Evolutionary conservation across 2,329 filamentous ascomycete species (phyloP), one percentile per base, ranked within the genome.

Genomic region (Pseudogymnoascus sp.): DNA sequence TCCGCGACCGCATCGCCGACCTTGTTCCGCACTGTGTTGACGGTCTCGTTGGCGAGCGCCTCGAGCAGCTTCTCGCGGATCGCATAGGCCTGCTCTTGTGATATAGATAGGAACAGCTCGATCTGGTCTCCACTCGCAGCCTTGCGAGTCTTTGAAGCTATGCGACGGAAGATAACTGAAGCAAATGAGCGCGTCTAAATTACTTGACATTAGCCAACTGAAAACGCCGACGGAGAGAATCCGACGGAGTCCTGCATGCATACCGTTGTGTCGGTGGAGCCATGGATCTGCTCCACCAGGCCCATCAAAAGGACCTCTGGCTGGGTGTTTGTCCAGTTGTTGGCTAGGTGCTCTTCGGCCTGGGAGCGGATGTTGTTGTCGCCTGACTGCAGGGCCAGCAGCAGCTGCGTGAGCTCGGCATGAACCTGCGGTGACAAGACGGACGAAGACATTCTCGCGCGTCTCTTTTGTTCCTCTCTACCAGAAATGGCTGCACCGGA

Each of bases 1-100:
- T 99, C 95, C 24, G 95, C 95, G 66, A 98, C 90, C n/a, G 93
- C 92, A 77, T 99, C 95, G 70, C 93, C 95, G 73, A 98, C 90
- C 78, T 99, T 99, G 79, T 96, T 95, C 71, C 95, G 84, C 56
- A 96, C 90, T 40, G 84, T 81, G 66, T 87, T 84, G 66, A 89
- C 84, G 22, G 84, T 79, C 78, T 98, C 95, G 66, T 80, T 81
- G 64, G 85, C 85, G 61, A 97, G 81, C 61, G 86, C 87, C 72
- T 93, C 84, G 43, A 98, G 83, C 64, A 98, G 81, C 76, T 93
- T 96, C 71, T 89, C 84, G 69, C 92, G 87, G 71, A 98, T 96
- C 59, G 86, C 88, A 60, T 85, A 80, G 67, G 89, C 88, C 74
- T 95, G 88, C 37, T 90, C 86, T 64, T 83, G 80, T 67, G 84